Base-by-base conservation (phyloP, 129 eudicot species). In the Chrysanthemum seticuspe region DNA sequence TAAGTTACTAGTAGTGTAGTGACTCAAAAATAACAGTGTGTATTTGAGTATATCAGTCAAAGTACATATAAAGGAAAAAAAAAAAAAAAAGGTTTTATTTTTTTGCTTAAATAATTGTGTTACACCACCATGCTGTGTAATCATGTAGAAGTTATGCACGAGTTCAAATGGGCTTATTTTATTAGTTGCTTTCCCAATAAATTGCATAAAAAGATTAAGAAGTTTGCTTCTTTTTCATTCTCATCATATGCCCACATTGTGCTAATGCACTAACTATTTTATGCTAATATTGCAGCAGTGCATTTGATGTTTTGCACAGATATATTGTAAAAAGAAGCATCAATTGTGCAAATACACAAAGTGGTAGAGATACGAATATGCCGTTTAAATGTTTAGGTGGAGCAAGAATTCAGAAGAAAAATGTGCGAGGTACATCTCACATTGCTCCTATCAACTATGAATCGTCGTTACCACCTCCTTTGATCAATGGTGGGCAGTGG, bases 361-460 rank as follows among this genome's bases (percentile, higher is more conserved):
- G 55, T 71, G 40, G 36, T 15, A 10, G 34, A 16, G 51, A 40
- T 40, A 40, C 47, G 47, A 85, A 58, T 25, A 87, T 90, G 92
- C 65, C 80, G 11, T 60, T 90, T 36, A 87, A 65, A 68, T 78
- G 85, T 66, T 71, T 85, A 56, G 72, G 78, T 65, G 58, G 86
- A 34, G 67, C 80, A n/a, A 57, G 74, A 61, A 52, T 36, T 52
- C 87, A 87, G 71, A 76, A 67, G 75, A 83, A 83, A 68, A 67
- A 71, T 59, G 25, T 71, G 44, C 9, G 47, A 5, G 78, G 76
- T 68, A 67, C 53, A 70, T 84, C 85, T 1, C 73, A 83, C 78
- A 79, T 87, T 25, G 87, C 77, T 62, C 85, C 89, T 11, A 91
- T 85, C 54, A 76, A 83, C 27, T 80, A 53, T 21, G 76, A 78